These are phyloP conservation scores for Debaryomyces prosopidis DNA, from an alignment of 805 yeast genomes.

Conservation along the genomic window DNA sequence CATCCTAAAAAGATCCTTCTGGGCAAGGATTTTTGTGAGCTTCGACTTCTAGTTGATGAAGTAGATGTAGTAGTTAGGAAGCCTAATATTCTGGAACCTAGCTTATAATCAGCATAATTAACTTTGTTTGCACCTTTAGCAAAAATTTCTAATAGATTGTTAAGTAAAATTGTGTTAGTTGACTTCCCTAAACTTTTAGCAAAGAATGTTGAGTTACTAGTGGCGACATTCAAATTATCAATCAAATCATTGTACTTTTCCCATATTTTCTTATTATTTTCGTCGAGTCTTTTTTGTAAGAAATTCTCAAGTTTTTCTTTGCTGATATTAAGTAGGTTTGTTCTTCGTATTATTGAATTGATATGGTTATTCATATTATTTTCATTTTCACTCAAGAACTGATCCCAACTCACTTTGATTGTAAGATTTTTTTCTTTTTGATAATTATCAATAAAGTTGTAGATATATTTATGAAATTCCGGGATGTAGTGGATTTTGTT, in stretches of 20 bases:
- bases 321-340: slow-evolving; percentile 14
- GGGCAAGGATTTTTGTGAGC: slow-evolving; percentile 15
- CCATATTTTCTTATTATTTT: slow-evolving; percentile 23
- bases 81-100: slow-evolving; percentile 42
- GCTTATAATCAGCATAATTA: slow-evolving; percentile 40
- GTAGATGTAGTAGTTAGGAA: slow-evolving; percentile 27
- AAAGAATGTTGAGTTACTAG: slow-evolving; percentile 7
- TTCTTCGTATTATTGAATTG: slow-evolving; percentile 4
- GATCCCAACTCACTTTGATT: slow-evolving; percentile 18
- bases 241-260: slow-evolving; percentile 24
- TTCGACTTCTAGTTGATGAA: slow-evolving; percentile 13
- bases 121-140: slow-evolving; percentile 35
- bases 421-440: slow-evolving; percentile 10
- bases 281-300: slow-evolving; percentile 19
- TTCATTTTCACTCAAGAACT: slow-evolving; percentile 21
- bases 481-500: slow-evolving; percentile 38
- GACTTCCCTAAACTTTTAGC: slow-evolving; percentile 7
- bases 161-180: slow-evolving; percentile 24
- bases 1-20: slow-evolving; percentile 38
- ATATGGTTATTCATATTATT: slow-evolving; percentile 18
- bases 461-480: slow-evolving; percentile 37
- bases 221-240: slow-evolving; percentile 20
- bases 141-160: slow-evolving; percentile 29
- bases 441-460: slow-evolving; percentile 31
- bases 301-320: slow-evolving; percentile 22